Percentiles rank a stretch among this genome's conserved stretches.
These are phyloP conservation scores for Hypoxylon sp. DNA, from an alignment of 2,329 filamentous ascomycete species.

Conservation along the genomic window DNA sequence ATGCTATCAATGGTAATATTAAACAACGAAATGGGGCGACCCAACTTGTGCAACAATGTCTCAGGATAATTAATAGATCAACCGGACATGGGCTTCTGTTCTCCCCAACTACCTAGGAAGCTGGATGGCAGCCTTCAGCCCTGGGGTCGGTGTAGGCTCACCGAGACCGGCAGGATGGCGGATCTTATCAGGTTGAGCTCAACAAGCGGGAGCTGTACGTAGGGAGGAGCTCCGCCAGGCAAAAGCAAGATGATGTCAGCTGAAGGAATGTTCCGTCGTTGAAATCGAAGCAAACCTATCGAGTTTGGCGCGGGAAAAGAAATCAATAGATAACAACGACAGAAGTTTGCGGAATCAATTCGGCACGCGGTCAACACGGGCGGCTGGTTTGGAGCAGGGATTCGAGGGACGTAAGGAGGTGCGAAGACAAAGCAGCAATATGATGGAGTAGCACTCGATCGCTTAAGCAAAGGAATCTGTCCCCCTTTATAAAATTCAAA, in stretches of 20 bases:
- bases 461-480: slow-evolving; percentile 6
- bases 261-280: slow-evolving; percentile 33
- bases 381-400: slow-evolving; percentile 8
- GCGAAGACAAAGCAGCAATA: slow-evolving; percentile 30
- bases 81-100: slow-evolving; percentile 36
- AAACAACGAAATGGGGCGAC: slow-evolving; percentile 34
- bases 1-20: slow-evolving; percentile 19
- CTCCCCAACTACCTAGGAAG: slow-evolving; percentile 34
- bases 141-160: slow-evolving; percentile 26
- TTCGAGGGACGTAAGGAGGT: slow-evolving; percentile 16
- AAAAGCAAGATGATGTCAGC: slow-evolving; percentile 44
- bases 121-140: slow-evolving; percentile 28
- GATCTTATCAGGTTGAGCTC: slow-evolving; percentile 41
- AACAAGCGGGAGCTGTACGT: slow-evolving; percentile 39
- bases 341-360: slow-evolving; percentile 12
- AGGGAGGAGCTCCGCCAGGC: slow-evolving; percentile 17
- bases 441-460: slow-evolving; percentile 1
- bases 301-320: slow-evolving; percentile 18
- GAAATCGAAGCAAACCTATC: slow-evolving; percentile 19
- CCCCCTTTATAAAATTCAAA: slow-evolving; percentile 18
- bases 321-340: slow-evolving; percentile 27
- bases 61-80: slow-evolving; percentile 37
- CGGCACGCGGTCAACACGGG: slow-evolving; percentile 26
- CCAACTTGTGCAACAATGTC: slow-evolving; percentile 43
- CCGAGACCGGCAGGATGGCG: slow-evolving; percentile 41